Evolutionary conservation across 1,139 yeast species (phyloP), one percentile per base, ranked within the genome.

Genomic region (Protomyces arabidopsidicola): DNA sequence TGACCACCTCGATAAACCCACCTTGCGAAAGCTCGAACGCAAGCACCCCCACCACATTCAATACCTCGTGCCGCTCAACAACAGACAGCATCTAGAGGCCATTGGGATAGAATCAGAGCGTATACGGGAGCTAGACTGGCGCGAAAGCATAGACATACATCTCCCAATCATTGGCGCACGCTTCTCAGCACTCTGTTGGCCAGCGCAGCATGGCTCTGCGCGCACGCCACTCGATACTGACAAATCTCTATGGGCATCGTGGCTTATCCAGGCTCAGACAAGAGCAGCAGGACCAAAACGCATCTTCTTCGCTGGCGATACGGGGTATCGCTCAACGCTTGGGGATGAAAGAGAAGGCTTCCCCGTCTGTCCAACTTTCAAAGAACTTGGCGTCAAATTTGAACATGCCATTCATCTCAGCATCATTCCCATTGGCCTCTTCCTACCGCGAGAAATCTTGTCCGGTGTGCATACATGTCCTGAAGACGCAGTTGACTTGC

Each of bases 161-260:
- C 59, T 65, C 3, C 38, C 42, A 42, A 53, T 58, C 27, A 38
- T 58, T 27, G 48, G 34, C 2, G 34, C 39, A 12, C 45, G 61
- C 45, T 65, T 65, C 14, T 55, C 61, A 6, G 27, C 64, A 14
- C 39, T 53, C 6, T 66, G 67, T 22, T 82, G 93, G 0, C 98
- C 98, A 0, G 90, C 97, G 0, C 91, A 91, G 97, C 98, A 91
- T 75, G 90, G 97, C 96, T 87, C 96, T 0, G 97, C 97, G 0
- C 75, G 97, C 52, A 82, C 82, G 55, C 75, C 90, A 27, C 71
- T 85, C 24, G 98, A 91, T 73, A 82, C 95, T 1, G 91, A 91
- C 73, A 77, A 79, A 45, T 83, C 96, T 0, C 76, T 91, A 60
- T 91, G 98, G 97, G 63, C 66, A 14, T 67, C 69, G 1, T 67